Conservation (phyloP, 2,329 filamentous ascomycete species). For the Ramularia endophylla region DNA sequence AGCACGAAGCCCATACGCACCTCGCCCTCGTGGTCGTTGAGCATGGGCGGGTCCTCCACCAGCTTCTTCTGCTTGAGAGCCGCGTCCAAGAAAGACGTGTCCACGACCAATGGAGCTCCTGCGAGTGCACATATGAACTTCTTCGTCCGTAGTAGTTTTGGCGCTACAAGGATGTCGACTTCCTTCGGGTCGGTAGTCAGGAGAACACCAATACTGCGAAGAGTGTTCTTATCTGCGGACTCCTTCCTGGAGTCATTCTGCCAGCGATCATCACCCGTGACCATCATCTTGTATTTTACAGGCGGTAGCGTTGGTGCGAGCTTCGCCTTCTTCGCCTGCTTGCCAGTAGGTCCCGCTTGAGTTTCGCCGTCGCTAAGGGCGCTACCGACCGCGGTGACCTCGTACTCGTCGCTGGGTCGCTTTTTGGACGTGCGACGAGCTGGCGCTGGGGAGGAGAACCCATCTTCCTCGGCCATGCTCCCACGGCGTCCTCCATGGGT, state of each 20-base stretch:
- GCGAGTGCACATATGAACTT: slow-evolving; percentile 91
- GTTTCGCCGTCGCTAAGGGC: slow-evolving; percentile 43
- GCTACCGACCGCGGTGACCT: slow-evolving; percentile 37
- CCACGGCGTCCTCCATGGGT: slow-evolving; percentile 51
- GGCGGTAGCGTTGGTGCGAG: slow-evolving; percentile 49
- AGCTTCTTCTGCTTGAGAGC: slow-evolving; percentile 62
- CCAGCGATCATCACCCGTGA: slow-evolving; percentile 85
- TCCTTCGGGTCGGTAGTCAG: slow-evolving; percentile 69
- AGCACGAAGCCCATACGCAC: slow-evolving; percentile 64
- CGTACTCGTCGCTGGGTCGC: slow-evolving; percentile 35
- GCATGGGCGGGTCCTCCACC: slow-evolving; percentile 59
- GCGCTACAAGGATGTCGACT: slow-evolving; percentile 83
- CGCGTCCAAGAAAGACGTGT: slow-evolving; percentile 69
- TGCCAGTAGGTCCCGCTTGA: slow-evolving; percentile 37
- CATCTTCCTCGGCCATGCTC: slow-evolving; percentile 40
- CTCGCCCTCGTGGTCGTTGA: slow-evolving; percentile 65
- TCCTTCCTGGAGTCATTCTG: slow-evolving; percentile 66
- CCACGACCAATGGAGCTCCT: slow-evolving; percentile 69
- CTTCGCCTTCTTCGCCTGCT: slow-evolving; percentile 48
- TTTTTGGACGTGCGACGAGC: slow-evolving; percentile 24
- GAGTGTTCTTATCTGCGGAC: slow-evolving; percentile 72
- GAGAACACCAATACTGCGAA: slow-evolving; percentile 80
- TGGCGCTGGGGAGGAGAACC: slow-evolving; percentile 21
- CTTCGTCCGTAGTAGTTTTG: slow-evolving; percentile 77
- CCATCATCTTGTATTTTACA: slow-evolving; percentile 66